These are phyloP conservation scores for Athelia psychrophila DNA, from an alignment of 1,284 basidiomycete species.

Conservation along the genomic window DNA sequence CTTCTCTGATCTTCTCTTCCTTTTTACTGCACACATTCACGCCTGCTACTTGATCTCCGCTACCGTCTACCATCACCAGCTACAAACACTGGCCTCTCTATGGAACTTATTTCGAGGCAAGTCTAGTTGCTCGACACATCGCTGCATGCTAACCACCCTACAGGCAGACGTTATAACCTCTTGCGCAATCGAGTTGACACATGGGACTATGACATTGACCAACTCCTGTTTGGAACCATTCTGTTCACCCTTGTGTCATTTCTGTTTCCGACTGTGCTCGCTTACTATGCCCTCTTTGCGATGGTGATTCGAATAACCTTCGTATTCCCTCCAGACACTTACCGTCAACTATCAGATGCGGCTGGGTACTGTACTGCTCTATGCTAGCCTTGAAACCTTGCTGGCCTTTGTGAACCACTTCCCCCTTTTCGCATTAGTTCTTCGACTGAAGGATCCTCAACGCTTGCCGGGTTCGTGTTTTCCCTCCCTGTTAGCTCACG, in stretches of 20 bases:
- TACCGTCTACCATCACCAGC: slow-evolving; percentile 61
- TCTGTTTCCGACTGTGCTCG: slow-evolving; percentile 86
- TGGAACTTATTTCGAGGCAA: slow-evolving; percentile 95
- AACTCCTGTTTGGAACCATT: slow-evolving; percentile 91
- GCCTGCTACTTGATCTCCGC: slow-evolving; percentile 70
- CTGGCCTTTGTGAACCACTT: slow-evolving; percentile 87
- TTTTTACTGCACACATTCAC: slow-evolving; percentile 75
- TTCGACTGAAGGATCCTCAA: slow-evolving; percentile 83
- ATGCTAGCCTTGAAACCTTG: slow-evolving; percentile 60
- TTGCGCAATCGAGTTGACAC: slow-evolving; percentile 83
- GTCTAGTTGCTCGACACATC: slow-evolving; percentile 14
- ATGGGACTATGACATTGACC: slow-evolving; percentile 91
- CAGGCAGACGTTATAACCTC: slow-evolving; percentile 86
- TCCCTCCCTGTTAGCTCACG: not conserved
- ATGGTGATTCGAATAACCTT: slow-evolving; percentile 38
- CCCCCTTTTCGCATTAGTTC: slow-evolving; percentile 85
- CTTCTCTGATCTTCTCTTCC: slow-evolving; percentile 59
- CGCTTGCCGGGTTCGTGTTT: slow-evolving; percentile 68
- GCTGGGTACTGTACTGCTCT: slow-evolving; percentile 53
- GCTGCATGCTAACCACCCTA: slow-evolving; percentile 2
- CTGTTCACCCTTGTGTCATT: slow-evolving; percentile 92
- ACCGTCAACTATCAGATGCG: slow-evolving; percentile 47
- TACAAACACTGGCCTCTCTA: slow-evolving; percentile 63
- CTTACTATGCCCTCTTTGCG: slow-evolving; percentile 84
- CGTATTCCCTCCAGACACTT: slow-evolving; percentile 1